Evolutionary conservation across 2,329 filamentous ascomycete species (phyloP).

Genomic region (Sporothrix protearum): DNA sequence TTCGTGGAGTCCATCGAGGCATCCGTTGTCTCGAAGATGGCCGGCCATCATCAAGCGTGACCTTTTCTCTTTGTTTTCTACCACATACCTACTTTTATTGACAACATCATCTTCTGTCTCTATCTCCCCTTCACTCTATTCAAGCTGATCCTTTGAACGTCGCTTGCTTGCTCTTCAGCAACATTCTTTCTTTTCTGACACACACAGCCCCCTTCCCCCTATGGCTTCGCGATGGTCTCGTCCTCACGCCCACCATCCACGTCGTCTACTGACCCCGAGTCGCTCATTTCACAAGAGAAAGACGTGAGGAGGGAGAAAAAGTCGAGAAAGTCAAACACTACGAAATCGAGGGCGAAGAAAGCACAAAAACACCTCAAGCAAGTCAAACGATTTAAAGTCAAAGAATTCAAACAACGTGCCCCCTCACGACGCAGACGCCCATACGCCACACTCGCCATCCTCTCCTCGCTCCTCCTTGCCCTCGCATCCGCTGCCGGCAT

Average conservation of each 20-base stretch:
- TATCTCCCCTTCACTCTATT: not conserved
- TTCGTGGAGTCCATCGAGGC: not conserved
- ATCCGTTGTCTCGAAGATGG: not conserved
- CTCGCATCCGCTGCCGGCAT: conserved; percentile 33
- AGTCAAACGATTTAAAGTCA: too few relatives aligned
- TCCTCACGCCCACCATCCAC: not conserved
- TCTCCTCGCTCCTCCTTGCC: conserved; percentile 33
- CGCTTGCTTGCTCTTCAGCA: not conserved
- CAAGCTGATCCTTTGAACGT: not conserved
- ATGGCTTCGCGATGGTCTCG: conserved; percentile 13
- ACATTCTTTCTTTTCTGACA: not conserved
- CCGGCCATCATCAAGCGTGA: not conserved
- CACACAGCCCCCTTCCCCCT: not conserved
- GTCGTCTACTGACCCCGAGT: conserved; percentile 17
- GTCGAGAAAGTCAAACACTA: not conserved
- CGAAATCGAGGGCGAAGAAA: not conserved
- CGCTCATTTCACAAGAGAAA: conserved; percentile 15
- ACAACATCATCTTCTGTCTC: not conserved
- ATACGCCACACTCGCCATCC: conserved; percentile 32
- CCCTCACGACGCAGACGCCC: not conserved
- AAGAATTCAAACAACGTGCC: too few relatives aligned
- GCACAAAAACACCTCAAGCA: not conserved
- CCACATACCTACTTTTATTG: not conserved
- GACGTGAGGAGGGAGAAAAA: not conserved
- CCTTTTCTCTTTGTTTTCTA: not conserved